phyloP scores from a whole-genome alignment of 1,284 basidiomycete species.

The Cronartium quercuum region DNA sequence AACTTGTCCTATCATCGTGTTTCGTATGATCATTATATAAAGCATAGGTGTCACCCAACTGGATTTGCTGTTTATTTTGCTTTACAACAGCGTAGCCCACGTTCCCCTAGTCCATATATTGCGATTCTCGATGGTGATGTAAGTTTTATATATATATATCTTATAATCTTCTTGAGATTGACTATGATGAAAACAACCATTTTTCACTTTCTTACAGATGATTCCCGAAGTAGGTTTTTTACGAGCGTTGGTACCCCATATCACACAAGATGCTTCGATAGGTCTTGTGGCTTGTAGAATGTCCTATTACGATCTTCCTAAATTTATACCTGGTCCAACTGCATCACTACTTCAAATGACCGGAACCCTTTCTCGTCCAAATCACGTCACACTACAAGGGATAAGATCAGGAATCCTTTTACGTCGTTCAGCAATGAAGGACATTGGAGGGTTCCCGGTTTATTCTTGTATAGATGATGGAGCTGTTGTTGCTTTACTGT shows the following conservation, averaged over 20 bases:
- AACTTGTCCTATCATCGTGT: conserved; percentile 45
- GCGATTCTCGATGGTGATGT: conserved; percentile 46
- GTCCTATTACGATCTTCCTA: conserved; percentile 46
- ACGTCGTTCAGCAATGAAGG: conserved; percentile 43
- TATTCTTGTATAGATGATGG: conserved; percentile 45
- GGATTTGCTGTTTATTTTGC: conserved; percentile 46
- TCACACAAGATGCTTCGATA: conserved; percentile 42
- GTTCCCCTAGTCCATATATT: conserved; percentile 44
- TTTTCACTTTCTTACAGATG: conserved; percentile 38
- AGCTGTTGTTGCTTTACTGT: conserved; percentile 42
- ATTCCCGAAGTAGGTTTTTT: conserved; percentile 46
- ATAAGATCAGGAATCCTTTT: conserved; percentile 45
- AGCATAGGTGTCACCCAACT: conserved; percentile 38
- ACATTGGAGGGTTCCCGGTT: conserved; percentile 46
- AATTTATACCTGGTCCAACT: conserved; percentile 40
- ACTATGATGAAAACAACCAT: background rate
- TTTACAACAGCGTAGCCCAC: conserved; percentile 43
- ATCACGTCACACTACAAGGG: conserved; percentile 24
- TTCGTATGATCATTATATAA: background rate
- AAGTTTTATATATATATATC: no score
- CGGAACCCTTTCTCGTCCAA: conserved; percentile 17
- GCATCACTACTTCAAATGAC: conserved; percentile 43
- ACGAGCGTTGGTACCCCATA: conserved; percentile 43
- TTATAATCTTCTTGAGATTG: no score
- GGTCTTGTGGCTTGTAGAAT: conserved; percentile 44